These are phyloP conservation scores for Nematocida major DNA, from an alignment of 371 early-diverging fungal genomes.

Conservation along the genomic window DNA sequence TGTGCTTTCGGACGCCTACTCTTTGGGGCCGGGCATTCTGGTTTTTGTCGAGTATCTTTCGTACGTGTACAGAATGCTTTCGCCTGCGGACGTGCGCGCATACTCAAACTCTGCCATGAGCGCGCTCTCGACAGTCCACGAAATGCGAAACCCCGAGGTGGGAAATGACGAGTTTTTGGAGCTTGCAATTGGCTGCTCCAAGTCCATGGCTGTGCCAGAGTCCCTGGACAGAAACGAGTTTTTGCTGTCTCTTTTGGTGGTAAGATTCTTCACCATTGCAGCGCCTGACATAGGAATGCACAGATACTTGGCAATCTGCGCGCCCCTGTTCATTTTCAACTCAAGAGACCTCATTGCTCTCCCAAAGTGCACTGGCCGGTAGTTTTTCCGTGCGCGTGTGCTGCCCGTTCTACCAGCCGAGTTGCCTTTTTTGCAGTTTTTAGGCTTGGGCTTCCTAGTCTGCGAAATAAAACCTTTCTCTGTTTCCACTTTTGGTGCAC, in stretches of 20 bases:
- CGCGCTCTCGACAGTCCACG: background rate
- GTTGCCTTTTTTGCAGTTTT: constrained; percentile 13
- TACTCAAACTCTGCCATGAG: constrained; percentile 32
- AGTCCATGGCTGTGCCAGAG: background rate
- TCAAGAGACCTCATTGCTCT: constrained; percentile 10
- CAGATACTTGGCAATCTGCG: background rate
- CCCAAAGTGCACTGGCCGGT: background rate
- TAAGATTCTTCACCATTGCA: constrained; percentile 18
- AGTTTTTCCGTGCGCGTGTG: background rate
- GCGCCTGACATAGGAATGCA: background rate
- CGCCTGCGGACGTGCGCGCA: background rate
- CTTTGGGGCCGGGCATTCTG: background rate
- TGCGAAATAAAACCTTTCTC: constrained; percentile 3
- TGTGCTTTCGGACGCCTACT: background rate
- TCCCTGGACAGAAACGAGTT: constrained; percentile 41
- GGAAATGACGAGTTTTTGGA: constrained; percentile 27
- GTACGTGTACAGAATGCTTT: constrained; percentile 19
- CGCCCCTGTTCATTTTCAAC: constrained; percentile 18
- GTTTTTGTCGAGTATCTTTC: constrained; percentile 24
- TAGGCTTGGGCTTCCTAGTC: background rate
- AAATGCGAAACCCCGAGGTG: background rate
- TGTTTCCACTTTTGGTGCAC: constrained; percentile 4
- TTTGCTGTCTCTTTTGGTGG: constrained; percentile 23
- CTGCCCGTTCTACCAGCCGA: background rate
- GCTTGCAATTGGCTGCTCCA: constrained; percentile 16